phyloP scores from a whole-genome alignment of 805 yeast genomes.

The Pichia cabralensis region DNA sequence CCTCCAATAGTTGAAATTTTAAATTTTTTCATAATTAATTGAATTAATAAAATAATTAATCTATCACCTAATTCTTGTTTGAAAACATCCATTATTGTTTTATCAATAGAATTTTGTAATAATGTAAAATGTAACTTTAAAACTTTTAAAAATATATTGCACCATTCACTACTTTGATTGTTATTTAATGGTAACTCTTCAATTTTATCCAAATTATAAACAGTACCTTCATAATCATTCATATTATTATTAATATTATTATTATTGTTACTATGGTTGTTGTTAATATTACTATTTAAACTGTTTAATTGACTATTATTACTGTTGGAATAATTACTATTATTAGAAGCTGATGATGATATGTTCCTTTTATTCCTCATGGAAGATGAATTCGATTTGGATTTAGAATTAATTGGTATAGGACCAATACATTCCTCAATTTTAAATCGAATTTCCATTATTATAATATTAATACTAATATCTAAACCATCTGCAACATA shows the following conservation, averaged over 20 bases:
- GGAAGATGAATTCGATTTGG: not conserved
- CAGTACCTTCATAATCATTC: not conserved
- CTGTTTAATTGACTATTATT: not conserved
- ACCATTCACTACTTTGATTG: slow-evolving; percentile 46
- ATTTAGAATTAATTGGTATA: slow-evolving; percentile 19
- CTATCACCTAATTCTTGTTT: slow-evolving; percentile 91
- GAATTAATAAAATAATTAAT: slow-evolving; percentile 66
- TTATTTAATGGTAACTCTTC: slow-evolving; percentile 16
- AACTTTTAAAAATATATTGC: slow-evolving; percentile 48
- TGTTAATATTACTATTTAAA: not conserved
- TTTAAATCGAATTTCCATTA: slow-evolving; percentile 49
- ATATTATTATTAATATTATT: not conserved
- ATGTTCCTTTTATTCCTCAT: too few species aligned
- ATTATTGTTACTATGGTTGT: too few species aligned
- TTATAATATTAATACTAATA: slow-evolving; percentile 81
- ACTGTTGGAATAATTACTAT: too few species aligned
- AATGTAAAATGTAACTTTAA: slow-evolving; percentile 64
- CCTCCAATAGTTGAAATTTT: slow-evolving; percentile 78
- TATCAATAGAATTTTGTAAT: slow-evolving; percentile 75
- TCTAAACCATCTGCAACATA: slow-evolving; percentile 89
- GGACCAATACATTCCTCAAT: slow-evolving; percentile 10
- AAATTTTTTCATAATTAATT: slow-evolving; percentile 58
- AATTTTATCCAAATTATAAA: slow-evolving; percentile 6
- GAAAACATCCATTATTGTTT: slow-evolving; percentile 79
- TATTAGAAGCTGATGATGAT: not conserved